Evolutionary conservation across 495 filamentous ascomycete genomes (phyloP), one percentile per base, ranked within the genome.

Genomic region (Venustampulla echinocandica): DNA sequence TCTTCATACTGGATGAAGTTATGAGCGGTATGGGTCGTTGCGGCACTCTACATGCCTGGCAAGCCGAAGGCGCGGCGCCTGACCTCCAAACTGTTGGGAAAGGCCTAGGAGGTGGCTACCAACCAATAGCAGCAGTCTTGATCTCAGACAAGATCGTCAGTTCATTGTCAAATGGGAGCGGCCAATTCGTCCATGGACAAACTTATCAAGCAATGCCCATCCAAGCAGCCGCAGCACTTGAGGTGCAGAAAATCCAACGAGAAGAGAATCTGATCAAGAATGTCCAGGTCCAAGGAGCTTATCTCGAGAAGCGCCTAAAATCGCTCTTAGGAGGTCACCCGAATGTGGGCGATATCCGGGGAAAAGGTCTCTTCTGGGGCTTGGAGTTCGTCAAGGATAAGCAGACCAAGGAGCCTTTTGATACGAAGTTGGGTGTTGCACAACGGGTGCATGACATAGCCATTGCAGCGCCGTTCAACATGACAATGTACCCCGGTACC

Each of bases 21-120:
- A 89, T 90, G 84, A 78, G 81, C 55, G 85, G 83, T 0, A 85
- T 85, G 75, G 84, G 83, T 1, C 70, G 81, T 6, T 74, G 70
- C 13, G 83, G 83, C 0, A 82, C 77, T 2, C 57, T 84, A 3
- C 79, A 83, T 42, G 81, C 77, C 2, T 87, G 80, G 78, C 69
- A 85, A 45, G 71, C 77, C 34, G 81, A 85, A 57, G 68, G 48
- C 36, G 62, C 79, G 10, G 67, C 73, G 0, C 81, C 80, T 0
- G 83, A 86, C 57, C 72, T 87, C n/a, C 73, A 80, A 56, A 75
- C 77, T 0, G 70, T 84, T n/a, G 82, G 75, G 1, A 87, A 87
- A 56, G 79, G 76, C 0, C 66, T 87, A 0, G 81, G 79, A 3
- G 83, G 76, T 27, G 82, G 70, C 1, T 73, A 72, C 44, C 71